phyloP scores from a whole-genome alignment of 2,329 filamentous ascomycete genomes.

The Monilinia laxa region DNA sequence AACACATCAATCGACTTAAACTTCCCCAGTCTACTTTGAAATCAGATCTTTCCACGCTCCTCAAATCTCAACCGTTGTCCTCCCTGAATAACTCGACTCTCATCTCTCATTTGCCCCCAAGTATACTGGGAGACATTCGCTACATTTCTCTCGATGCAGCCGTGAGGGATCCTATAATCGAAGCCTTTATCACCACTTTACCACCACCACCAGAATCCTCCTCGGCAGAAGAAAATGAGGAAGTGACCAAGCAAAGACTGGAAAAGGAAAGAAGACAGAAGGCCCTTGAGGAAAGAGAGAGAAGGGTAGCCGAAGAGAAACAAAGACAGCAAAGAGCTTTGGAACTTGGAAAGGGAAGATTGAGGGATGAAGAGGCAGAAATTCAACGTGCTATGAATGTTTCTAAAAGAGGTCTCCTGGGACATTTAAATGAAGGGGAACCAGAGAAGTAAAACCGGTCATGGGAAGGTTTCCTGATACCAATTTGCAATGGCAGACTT shows the following conservation, averaged over 20 bases:
- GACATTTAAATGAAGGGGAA: slow-evolving; percentile 50
- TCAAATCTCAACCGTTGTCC: slow-evolving; percentile 59
- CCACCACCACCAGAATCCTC: slow-evolving; percentile 54
- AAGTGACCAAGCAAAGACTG: slow-evolving; percentile 51
- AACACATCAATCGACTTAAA: slow-evolving; percentile 67
- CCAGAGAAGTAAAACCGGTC: not conserved
- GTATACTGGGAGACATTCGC: slow-evolving; percentile 64
- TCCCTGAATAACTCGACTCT: slow-evolving; percentile 60
- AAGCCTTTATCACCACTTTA: slow-evolving; percentile 64
- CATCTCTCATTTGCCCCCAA: slow-evolving; percentile 57
- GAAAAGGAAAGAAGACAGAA: slow-evolving; percentile 61
- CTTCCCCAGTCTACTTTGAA: slow-evolving; percentile 65
- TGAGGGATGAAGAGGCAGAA: slow-evolving; percentile 67
- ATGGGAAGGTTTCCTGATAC: not conserved
- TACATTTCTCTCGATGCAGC: slow-evolving; percentile 65
- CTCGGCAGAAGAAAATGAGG: slow-evolving; percentile 51
- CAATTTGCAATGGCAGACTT: not conserved
- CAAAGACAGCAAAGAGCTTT: slow-evolving; percentile 58
- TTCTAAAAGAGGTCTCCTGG: slow-evolving; percentile 63
- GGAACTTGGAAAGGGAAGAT: slow-evolving; percentile 57
- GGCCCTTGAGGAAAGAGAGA: slow-evolving; percentile 65
- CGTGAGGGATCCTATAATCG: slow-evolving; percentile 63
- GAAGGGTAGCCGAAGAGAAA: slow-evolving; percentile 62
- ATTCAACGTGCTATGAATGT: slow-evolving; percentile 68
- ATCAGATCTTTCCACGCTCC: slow-evolving; percentile 64